Percentiles rank a stretch among this genome's conserved stretches.
Evolutionary conservation across 345 rosid species (phyloP).

Genomic region (Cardamine resedifolia): DNA sequence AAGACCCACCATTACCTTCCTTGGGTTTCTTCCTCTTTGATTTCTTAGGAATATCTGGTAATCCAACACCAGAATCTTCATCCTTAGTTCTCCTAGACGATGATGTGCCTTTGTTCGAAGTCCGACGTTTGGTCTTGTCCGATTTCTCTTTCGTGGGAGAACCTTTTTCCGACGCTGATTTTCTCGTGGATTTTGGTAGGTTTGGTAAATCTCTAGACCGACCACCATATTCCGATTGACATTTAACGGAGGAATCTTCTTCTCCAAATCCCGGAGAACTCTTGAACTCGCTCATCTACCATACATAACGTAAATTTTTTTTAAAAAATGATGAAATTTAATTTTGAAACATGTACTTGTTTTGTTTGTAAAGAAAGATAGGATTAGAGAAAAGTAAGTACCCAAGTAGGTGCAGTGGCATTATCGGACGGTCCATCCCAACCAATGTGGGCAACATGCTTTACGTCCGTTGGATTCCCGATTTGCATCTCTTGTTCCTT

Average conservation of each 20-base stretch:
- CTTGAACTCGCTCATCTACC: conserved; percentile 25
- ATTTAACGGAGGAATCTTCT: conserved; percentile 10
- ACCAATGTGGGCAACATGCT: conserved; percentile 95
- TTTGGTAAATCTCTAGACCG: conserved; percentile 27
- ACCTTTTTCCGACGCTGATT: conserved; percentile 27
- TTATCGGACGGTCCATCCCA: conserved; percentile 52
- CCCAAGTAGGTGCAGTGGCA: conserved; percentile 21
- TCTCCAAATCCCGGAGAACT: not conserved
- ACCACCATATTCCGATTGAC: conserved; percentile 19
- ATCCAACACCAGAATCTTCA: conserved; percentile 2
- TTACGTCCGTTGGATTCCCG: conserved; percentile 86
- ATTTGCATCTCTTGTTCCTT: conserved; percentile 74
- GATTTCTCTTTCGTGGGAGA: conserved; percentile 27
- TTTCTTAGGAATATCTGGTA: conserved; percentile 18
- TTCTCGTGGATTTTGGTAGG: conserved; percentile 24
- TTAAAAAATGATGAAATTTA: not conserved
- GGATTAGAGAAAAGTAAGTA: not conserved
- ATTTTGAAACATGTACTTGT: not conserved
- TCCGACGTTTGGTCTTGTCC: conserved; percentile 21
- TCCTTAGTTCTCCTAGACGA: conserved; percentile 12
- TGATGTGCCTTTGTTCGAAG: conserved; percentile 17
- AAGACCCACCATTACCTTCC: conserved; percentile 22
- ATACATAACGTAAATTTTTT: not conserved
- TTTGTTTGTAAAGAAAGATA: not conserved
- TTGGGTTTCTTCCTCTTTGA: conserved; percentile 26